Evolutionary conservation across 192 early-diverging fungal genomes (phyloP).

Genomic region (Rhizoclosmatium globosum): DNA sequence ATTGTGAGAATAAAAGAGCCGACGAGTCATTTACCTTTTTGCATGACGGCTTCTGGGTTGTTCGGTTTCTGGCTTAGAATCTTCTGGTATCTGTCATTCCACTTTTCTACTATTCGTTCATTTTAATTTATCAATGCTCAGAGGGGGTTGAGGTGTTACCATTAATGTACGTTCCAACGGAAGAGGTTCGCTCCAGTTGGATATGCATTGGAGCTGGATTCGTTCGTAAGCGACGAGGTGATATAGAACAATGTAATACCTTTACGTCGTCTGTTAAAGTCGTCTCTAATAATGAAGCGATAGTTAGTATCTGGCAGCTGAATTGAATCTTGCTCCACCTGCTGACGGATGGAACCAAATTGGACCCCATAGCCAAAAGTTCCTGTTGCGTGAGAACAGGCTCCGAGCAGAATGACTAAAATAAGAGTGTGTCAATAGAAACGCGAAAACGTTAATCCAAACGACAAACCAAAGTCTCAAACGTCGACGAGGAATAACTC

Average conservation of each 20-base stretch:
- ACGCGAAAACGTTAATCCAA: not conserved
- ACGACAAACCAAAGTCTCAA: constrained; percentile 57
- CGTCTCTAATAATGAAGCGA: constrained; percentile 19
- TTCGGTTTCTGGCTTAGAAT: constrained; percentile 33
- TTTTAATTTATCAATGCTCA: not conserved
- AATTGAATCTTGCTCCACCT: not conserved
- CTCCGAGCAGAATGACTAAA: constrained; percentile 60
- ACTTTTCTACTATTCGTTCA: constrained; percentile 41
- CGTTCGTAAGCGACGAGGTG: not conserved
- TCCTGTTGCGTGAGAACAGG: constrained; percentile 61
- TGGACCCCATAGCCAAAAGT: constrained; percentile 52
- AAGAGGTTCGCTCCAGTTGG: constrained; percentile 28
- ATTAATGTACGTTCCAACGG: constrained; percentile 5
- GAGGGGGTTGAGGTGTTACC: not conserved
- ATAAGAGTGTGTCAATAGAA: constrained; percentile 5
- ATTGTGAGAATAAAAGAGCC: not conserved
- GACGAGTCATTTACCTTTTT: constrained; percentile 42
- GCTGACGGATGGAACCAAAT: constrained; percentile 25
- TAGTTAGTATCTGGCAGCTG: too few relatives aligned
- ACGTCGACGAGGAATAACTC: constrained; percentile 37
- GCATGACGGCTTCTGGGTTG: constrained; percentile 48
- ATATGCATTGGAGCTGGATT: constrained; percentile 31
- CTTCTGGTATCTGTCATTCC: constrained; percentile 55
- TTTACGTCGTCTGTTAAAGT: constrained; percentile 27
- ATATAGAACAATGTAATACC: not conserved